phyloP scores from a whole-genome alignment of 768 basidiomycete species.

The Solioccasus polychromus region DNA sequence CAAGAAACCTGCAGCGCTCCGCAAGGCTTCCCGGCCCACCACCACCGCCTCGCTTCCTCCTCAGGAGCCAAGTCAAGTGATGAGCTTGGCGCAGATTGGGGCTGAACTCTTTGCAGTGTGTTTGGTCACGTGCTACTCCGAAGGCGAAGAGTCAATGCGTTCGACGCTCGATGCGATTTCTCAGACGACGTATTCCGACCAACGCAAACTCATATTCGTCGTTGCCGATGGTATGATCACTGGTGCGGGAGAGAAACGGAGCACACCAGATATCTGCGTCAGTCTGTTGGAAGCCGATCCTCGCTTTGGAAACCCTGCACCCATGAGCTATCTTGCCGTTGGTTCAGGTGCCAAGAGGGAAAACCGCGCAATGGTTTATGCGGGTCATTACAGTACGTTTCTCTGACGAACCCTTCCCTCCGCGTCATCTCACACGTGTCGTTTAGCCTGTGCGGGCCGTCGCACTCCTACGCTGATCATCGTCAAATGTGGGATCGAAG shows the following conservation, averaged over 20 bases:
- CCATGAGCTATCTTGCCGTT: conserved; percentile 91
- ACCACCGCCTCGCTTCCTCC: conserved; percentile 45
- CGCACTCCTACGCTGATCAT: conserved; percentile 92
- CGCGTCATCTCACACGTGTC: conserved; percentile 2
- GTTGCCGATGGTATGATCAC: conserved; percentile 99
- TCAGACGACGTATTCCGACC: conserved; percentile 84
- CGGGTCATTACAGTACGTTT: conserved; percentile 94
- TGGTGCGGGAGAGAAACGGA: conserved; percentile 91
- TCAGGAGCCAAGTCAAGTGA: conserved; percentile 44
- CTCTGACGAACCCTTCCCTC: background rate
- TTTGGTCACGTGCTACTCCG: conserved; percentile 96
- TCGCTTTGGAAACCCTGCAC: conserved; percentile 91
- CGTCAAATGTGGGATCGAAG: conserved; percentile 94
- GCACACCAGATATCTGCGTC: conserved; percentile 97
- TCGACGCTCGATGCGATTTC: conserved; percentile 95
- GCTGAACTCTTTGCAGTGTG: conserved; percentile 94
- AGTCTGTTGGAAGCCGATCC: conserved; percentile 88
- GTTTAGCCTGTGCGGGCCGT: conserved; percentile 72
- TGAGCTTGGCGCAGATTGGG: conserved; percentile 89
- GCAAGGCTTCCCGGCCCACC: conserved; percentile 39
- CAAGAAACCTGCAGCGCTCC: conserved; percentile 48
- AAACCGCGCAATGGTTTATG: conserved; percentile 97
- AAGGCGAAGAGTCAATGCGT: conserved; percentile 89
- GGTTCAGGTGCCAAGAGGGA: conserved; percentile 86
- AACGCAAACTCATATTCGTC: conserved; percentile 87